Base-by-base conservation (phyloP, 1,284 basidiomycete genomes). In the Rhodofomes roseus region DNA sequence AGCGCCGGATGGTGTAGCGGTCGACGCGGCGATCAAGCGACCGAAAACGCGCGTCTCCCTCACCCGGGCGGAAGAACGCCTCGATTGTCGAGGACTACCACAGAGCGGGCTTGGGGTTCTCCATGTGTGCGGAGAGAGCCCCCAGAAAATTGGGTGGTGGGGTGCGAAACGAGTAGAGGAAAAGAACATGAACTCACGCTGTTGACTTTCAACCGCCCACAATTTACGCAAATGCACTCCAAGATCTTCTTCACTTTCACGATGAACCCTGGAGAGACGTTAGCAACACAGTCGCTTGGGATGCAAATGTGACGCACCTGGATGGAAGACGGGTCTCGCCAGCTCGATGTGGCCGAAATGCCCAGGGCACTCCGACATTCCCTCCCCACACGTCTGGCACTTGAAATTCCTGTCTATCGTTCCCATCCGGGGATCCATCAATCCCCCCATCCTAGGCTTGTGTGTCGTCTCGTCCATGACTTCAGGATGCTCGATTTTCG, bases 161-260 rank as follows among this genome's bases (percentile, higher is more conserved):
- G 89, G 88, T 87, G 86, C 87, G 83, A 90, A 92, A 90, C 88
- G 87, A 91, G 87, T 83, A 85, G 82, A 85, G 82, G 84, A 84
- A 83, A 77, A 73, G 77, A 83, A 78, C 78, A 73, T n/a, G 78
- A 72, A 93, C 93, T 91, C 85, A 96, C 93, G 82, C 87, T 87
- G 79, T 98, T 95, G 65, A 92, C 92, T 82, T 98, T 98, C 68
- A 99, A 83, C 78, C 93, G 97, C 71, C 97, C 97, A 77, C 97
- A 99, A 73, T 96, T 96, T 70, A 96, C 93, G 81, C 97, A 99
- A 68, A 99, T 94, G 77, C 92, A 93, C 82, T 99, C 97, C 78
- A 98, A 79, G 70, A 99, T 98, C 84, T 99, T 99, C 82, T 99
- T 99, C 75, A 98, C 95, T 86, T 98, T 99, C 76, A 93, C 86